Evolutionary conservation across 2,329 filamentous ascomycete genomes (phyloP), one percentile per base, ranked within the genome.

Genomic region (Onygenales sp.): DNA sequence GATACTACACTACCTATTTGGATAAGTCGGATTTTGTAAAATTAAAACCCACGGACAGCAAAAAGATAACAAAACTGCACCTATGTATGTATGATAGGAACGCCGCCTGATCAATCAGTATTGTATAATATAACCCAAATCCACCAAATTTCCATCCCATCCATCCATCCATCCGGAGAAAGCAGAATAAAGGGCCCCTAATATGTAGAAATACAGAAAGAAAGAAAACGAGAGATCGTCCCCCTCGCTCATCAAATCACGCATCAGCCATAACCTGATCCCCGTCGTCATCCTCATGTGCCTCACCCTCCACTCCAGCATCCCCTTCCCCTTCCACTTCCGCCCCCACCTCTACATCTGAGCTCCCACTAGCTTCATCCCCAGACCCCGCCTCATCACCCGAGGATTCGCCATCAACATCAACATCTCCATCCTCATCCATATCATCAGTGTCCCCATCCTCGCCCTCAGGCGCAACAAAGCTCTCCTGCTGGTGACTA

Each of bases 381-480:
- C 21, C 21, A 27, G 21, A 27, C 3, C 21, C 21, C 52, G 36
- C 51, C 44, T 33, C 59, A 45, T 63, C 63, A 17, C 60, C 67
- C 9, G 66, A 69, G 53, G 60, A 63, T 38, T 65, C 66, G 50
- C 66, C 67, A 41, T 61, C 66, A 51, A 58, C 63, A 56, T 68
- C 65, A 32, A 69, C 66, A 39, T 68, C 66, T 1, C 50, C 59
- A 13, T 61, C 63, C 5, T 71, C 69, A 21, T 64, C 63, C 35
- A 58, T 60, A 14, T 64, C 60, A 11, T 67, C 66, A 27, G 21
- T 27, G 21, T 11, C 50, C 53, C n/a, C 21, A 47, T 27, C 32
- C 41, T 66, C 64, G 35, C 48, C 50, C 17, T 27, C 21, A 21
- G 35, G 44, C 32, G 31, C 53, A 33, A 27, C 35, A 33, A 46